Conservation (phyloP, 768 basidiomycete genomes). For the Kwoniella newhampshirensis region DNA sequence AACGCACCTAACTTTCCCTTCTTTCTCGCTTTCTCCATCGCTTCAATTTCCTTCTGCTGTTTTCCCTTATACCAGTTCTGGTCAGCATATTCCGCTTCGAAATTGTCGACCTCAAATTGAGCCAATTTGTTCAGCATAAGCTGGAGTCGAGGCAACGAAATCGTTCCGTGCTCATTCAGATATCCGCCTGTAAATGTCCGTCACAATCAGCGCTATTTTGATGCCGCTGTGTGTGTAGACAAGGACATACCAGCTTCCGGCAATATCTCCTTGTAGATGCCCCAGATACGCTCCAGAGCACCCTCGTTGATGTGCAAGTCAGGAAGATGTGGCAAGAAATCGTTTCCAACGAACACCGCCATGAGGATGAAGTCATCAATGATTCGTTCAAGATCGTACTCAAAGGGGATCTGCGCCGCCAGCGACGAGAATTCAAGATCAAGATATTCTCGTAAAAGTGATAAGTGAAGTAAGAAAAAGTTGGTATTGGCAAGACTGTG, state of each 20-base stretch:
- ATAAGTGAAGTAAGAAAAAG: slow-evolving; percentile 93
- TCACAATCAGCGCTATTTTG: slow-evolving; percentile 32
- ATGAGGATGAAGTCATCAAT: slow-evolving; percentile 98
- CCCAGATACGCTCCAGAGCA: slow-evolving; percentile 86
- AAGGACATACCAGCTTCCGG: slow-evolving; percentile 63
- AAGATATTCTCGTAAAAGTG: slow-evolving; percentile 92
- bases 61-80: slow-evolving; percentile 93
- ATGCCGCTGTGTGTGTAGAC: slow-evolving; percentile 30
- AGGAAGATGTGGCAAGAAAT: slow-evolving; percentile 90
- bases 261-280: slow-evolving; percentile 89
- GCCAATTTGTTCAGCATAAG: slow-evolving; percentile 84
- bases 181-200: slow-evolving; percentile 68
- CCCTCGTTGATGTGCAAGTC: slow-evolving; percentile 98
- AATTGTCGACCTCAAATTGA: slow-evolving; percentile 81
- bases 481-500: slow-evolving; percentile 55
- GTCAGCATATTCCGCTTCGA: slow-evolving; percentile 87
- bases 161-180: slow-evolving; percentile 82
- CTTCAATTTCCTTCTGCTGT: slow-evolving; percentile 68
- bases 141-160: slow-evolving; percentile 77
- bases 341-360: slow-evolving; percentile 92
- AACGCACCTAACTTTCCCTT: slow-evolving; percentile 65
- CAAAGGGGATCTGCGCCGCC: slow-evolving; percentile 64
- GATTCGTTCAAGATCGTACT: slow-evolving; percentile 85
- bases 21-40: slow-evolving; percentile 64
- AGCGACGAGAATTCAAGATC: slow-evolving; percentile 80